phyloP scores from a whole-genome alignment of 2,329 filamentous ascomycete genomes.

The Amauroascus verrucosus region DNA sequence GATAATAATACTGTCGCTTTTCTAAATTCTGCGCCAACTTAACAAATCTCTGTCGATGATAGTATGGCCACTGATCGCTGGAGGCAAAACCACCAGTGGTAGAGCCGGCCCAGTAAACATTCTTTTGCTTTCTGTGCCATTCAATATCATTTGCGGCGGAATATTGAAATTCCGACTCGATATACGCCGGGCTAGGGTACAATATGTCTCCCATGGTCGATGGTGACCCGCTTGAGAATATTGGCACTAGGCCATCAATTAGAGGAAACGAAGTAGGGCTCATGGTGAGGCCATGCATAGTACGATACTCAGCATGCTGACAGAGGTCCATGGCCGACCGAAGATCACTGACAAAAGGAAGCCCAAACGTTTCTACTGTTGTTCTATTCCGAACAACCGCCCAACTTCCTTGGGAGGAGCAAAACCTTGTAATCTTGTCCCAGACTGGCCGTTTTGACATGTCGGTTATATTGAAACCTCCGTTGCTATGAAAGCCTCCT shows the following conservation, averaged over 20 bases:
- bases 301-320: constrained; percentile 5
- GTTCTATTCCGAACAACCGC: not conserved
- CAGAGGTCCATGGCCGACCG: constrained; percentile 4
- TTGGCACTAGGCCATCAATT: constrained; percentile 19
- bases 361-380: not conserved
- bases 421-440: constrained; percentile 3
- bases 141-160: constrained; percentile 31
- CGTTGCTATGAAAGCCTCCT: not conserved
- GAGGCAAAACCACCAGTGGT: constrained; percentile 41
- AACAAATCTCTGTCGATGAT: constrained; percentile 19
- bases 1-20: constrained; percentile 6
- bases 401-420: not conserved
- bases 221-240: constrained; percentile 19
- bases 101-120: constrained; percentile 49
- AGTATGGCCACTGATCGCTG: constrained; percentile 13
- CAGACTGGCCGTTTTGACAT: constrained; percentile 6
- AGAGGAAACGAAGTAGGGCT: constrained; percentile 13
- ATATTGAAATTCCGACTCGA: constrained; percentile 35
- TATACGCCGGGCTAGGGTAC: constrained; percentile 44
- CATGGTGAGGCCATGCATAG: constrained; percentile 9
- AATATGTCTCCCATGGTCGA: constrained; percentile 37
- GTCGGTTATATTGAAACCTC: constrained; percentile 6
- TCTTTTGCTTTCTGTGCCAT: constrained; percentile 43
- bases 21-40: constrained; percentile 15
- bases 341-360: constrained; percentile 12